Percentiles rank a stretch among this genome's conserved stretches.
Conservation (phyloP, 2,329 filamentous ascomycete genomes). For the Hypoxylon sp. region DNA sequence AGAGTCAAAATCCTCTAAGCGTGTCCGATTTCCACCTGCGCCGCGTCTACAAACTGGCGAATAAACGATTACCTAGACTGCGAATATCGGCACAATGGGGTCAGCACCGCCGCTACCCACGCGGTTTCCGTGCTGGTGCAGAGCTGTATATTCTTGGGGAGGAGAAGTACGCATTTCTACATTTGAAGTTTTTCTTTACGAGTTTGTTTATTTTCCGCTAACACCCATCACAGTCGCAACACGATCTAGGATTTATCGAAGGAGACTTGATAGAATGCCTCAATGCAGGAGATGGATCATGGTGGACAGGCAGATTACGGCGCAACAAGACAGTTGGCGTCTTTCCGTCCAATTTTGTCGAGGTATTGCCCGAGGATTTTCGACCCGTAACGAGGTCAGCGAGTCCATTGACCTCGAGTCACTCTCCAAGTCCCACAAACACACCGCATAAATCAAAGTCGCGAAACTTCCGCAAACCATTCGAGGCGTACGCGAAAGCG, state of each 20-base stretch:
- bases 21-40: constrained; percentile 32
- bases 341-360: constrained; percentile 98
- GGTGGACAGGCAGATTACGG: constrained; percentile 96
- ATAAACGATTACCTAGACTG: constrained; percentile 29
- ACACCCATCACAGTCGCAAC: constrained; percentile 76
- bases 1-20: constrained; percentile 30
- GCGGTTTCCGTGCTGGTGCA: constrained; percentile 91
- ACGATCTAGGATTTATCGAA: constrained; percentile 96
- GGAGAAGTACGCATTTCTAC: constrained; percentile 73
- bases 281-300: constrained; percentile 96
- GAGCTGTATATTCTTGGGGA: constrained; percentile 93
- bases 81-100: constrained; percentile 61
- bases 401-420: constrained; percentile 72
- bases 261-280: constrained; percentile 98
- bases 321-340: constrained; percentile 91
- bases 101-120: constrained; percentile 75
- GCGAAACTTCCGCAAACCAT: constrained; percentile 76
- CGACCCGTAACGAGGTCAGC: constrained; percentile 77
- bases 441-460: constrained; percentile 72
- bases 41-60: constrained; percentile 41
- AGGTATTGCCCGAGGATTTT: constrained; percentile 88
- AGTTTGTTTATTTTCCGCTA: constrained; percentile 38
- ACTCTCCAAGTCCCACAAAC: constrained; percentile 68
- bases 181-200: constrained; percentile 9
- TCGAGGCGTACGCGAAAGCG: constrained; percentile 76